phyloP scores from a whole-genome alignment of 2,329 filamentous ascomycete genomes.

The Aspergillus felis region DNA sequence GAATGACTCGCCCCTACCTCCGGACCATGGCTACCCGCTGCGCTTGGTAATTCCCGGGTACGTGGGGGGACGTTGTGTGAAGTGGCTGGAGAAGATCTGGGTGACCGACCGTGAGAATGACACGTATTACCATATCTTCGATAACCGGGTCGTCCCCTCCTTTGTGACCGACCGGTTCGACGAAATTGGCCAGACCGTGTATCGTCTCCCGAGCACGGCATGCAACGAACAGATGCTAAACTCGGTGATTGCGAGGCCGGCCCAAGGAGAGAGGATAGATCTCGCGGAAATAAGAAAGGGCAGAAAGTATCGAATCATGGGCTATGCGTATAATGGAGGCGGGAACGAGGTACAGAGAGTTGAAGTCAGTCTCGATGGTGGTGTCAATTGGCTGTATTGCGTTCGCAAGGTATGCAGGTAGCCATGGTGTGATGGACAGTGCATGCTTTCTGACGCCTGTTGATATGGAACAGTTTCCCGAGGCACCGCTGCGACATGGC shows the following conservation, averaged over 20 bases:
- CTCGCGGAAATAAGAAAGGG: conserved; percentile 36
- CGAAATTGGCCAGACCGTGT: conserved; percentile 46
- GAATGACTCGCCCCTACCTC: conserved; percentile 38
- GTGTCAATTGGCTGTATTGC: conserved; percentile 48
- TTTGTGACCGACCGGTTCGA: conserved; percentile 50
- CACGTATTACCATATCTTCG: conserved; percentile 47
- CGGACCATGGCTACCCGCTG: conserved; percentile 44
- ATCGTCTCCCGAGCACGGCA: conserved; percentile 46
- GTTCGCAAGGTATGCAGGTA: conserved; percentile 33
- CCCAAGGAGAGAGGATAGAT: conserved; percentile 44
- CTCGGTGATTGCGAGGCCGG: conserved; percentile 45
- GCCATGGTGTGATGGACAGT: conserved; percentile 4
- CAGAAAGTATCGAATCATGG: conserved; percentile 43
- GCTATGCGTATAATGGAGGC: conserved; percentile 50
- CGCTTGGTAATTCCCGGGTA: conserved; percentile 42
- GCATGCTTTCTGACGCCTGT: neutral
- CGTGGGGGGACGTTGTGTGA: conserved; percentile 40
- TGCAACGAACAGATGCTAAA: conserved; percentile 51
- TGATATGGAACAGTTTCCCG: conserved; percentile 37
- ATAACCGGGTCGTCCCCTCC: conserved; percentile 47
- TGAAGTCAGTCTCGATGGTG: conserved; percentile 47
- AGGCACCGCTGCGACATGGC: conserved; percentile 48
- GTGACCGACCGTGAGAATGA: conserved; percentile 40
- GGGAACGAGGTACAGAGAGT: conserved; percentile 50
- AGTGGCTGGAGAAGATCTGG: conserved; percentile 43